A percentile compares a stretch with the other conserved stretches of the same genome.
Evolutionary conservation across 495 filamentous ascomycete species (phyloP).

Genomic region (Aeminium ludgeri): DNA sequence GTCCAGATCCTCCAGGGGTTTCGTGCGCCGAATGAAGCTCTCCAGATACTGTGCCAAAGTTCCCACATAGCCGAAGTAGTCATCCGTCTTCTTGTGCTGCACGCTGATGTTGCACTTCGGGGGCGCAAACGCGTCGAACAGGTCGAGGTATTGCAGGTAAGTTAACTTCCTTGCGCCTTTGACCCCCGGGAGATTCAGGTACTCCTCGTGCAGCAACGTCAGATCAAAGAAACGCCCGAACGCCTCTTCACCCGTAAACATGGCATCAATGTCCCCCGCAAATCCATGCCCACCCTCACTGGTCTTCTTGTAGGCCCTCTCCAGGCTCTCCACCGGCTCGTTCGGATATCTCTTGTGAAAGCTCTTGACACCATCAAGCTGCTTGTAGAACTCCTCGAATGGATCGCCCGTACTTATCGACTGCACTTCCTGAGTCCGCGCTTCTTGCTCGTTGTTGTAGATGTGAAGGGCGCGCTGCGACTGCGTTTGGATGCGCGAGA

Average conservation of each 20-base stretch:
- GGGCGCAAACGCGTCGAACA: conserved; percentile 71
- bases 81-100: conserved; percentile 69
- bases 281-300: conserved; percentile 36
- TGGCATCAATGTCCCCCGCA: conserved; percentile 55
- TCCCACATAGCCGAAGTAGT: conserved; percentile 81
- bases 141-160: conserved; percentile 80
- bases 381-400: conserved; percentile 83
- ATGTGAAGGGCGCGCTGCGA: conserved; percentile 64
- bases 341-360: conserved; percentile 86
- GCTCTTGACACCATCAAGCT: conserved; percentile 60
- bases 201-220: conserved; percentile 65
- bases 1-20: conserved; percentile 68
- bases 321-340: conserved; percentile 86
- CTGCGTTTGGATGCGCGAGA: conserved; percentile 71
- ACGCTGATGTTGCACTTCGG: conserved; percentile 54
- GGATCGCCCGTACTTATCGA: conserved; percentile 71
- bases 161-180: conserved; percentile 45
- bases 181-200: conserved; percentile 69
- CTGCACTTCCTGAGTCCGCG: conserved; percentile 63
- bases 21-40: conserved; percentile 60
- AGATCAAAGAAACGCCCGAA: conserved; percentile 85
- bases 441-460: conserved; percentile 60
- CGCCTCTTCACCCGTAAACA: conserved; percentile 92
- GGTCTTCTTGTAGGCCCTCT: conserved; percentile 70
- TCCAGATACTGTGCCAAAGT: conserved; percentile 68